A percentile compares a stretch with the other conserved stretches of the same genome.
phyloP scores from a whole-genome alignment of 306 rosid species.

The Gastrolobium bilobum region DNA sequence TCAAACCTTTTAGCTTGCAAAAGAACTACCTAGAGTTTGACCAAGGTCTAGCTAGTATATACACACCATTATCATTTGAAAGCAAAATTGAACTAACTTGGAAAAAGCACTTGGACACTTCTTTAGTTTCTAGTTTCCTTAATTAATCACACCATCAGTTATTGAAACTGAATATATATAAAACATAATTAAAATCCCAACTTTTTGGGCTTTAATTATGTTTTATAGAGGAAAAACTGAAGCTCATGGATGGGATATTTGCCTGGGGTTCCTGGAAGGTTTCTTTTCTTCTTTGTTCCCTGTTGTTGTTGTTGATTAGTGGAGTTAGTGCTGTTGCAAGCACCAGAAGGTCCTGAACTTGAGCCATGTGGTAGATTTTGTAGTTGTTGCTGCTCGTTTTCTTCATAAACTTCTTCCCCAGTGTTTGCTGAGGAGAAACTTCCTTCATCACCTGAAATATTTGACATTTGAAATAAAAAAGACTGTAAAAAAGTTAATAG shows the following conservation, averaged over 20 bases:
- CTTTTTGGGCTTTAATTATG: neutral
- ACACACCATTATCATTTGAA: neutral
- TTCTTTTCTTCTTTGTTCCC: slow-evolving; percentile 72
- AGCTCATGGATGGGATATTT: slow-evolving; percentile 40
- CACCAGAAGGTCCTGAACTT: slow-evolving; percentile 47
- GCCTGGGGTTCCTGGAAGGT: slow-evolving; percentile 90
- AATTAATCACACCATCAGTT: slow-evolving; percentile 23
- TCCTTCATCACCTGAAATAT: slow-evolving; percentile 73
- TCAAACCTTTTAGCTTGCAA: slow-evolving; percentile 1
- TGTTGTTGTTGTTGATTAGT: slow-evolving; percentile 43
- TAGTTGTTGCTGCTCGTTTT: slow-evolving; percentile 44
- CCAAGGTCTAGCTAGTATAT: neutral
- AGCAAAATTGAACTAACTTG: neutral
- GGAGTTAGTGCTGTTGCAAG: slow-evolving; percentile 53
- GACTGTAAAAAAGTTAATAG: neutral
- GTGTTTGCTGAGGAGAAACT: slow-evolving; percentile 73
- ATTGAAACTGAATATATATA: neutral
- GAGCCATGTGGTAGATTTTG: slow-evolving; percentile 56
- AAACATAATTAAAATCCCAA: slow-evolving; percentile 10
- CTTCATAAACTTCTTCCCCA: slow-evolving; percentile 61
- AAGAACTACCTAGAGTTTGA: slow-evolving; percentile 32
- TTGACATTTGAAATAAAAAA: slow-evolving; percentile 60
- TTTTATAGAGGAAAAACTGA: slow-evolving; percentile 1
- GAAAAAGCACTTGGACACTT: neutral
- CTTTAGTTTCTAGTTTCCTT: slow-evolving; percentile 8